A percentile compares a stretch with the other conserved stretches of the same genome.
These are phyloP conservation scores for Leishmania major DNA, from an alignment of 208 protist species.

Conservation along the genomic window DNA sequence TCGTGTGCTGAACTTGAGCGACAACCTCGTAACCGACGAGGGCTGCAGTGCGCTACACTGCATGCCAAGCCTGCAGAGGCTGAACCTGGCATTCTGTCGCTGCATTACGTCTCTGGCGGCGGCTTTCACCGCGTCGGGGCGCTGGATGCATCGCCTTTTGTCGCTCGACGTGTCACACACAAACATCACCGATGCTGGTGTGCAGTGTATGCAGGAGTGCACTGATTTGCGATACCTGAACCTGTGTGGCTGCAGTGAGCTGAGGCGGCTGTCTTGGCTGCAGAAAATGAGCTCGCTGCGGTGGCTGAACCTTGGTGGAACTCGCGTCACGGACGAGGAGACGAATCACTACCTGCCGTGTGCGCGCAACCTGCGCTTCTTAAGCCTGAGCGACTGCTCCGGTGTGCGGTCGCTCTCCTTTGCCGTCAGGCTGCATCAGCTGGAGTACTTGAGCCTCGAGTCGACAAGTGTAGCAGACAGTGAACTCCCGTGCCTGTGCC, in stretches of 20 bases:
- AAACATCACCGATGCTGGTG: conserved; percentile 32
- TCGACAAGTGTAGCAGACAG: conserved; percentile 46
- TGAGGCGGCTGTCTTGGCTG: conserved; percentile 41
- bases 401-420: conserved; percentile 35
- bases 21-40: conserved; percentile 50
- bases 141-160: conserved; percentile 21
- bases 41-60: conserved; percentile 24
- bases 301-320: conserved; percentile 51
- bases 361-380: conserved; percentile 35
- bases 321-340: conserved; percentile 43
- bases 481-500: conserved; percentile 25
- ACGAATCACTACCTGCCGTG: conserved; percentile 15
- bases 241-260: conserved; percentile 41
- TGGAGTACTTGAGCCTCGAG: conserved; percentile 56
- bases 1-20: conserved; percentile 51
- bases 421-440: conserved; percentile 24
- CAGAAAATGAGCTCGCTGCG: conserved; percentile 35
- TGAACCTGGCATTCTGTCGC: conserved; percentile 28
- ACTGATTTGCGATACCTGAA: conserved; percentile 52
- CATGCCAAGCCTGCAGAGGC: conserved; percentile 28
- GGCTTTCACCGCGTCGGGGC: conserved; percentile 6
- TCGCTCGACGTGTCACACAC: conserved; percentile 62
- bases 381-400: conserved; percentile 55
- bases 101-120: conserved; percentile 30
- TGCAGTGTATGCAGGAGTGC: conserved; percentile 37